These are phyloP conservation scores for Paecilomyces fulvus DNA, from an alignment of 2,329 filamentous ascomycete genomes.

Conservation along the genomic window DNA sequence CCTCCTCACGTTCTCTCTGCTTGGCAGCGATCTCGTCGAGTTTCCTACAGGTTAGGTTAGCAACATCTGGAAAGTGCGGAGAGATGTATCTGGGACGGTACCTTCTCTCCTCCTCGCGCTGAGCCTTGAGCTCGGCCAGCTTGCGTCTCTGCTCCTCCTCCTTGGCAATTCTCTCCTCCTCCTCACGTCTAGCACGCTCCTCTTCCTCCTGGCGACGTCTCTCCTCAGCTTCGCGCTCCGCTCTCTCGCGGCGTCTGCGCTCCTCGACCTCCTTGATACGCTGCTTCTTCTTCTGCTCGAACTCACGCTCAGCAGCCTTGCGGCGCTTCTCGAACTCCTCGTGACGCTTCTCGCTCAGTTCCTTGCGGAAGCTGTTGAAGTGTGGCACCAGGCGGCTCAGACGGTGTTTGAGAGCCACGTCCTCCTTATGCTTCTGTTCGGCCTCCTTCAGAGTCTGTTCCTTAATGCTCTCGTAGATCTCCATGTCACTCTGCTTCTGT, in stretches of 20 bases:
- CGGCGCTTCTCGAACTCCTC: conserved; percentile 94
- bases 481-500: conserved; percentile 70
- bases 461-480: conserved; percentile 72
- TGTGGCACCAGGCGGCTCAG: conserved; percentile 73
- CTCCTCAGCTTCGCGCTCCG: conserved; percentile 78
- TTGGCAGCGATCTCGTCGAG: conserved; percentile 53
- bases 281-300: conserved; percentile 81
- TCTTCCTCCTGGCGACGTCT: conserved; percentile 71
- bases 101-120: conserved; percentile 51
- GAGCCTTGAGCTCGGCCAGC: conserved; percentile 61
- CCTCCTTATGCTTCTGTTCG: conserved; percentile 82
- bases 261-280: conserved; percentile 86
- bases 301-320: conserved; percentile 81
- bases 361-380: conserved; percentile 76
- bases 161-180: conserved; percentile 70
- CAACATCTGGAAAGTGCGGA: neutral
- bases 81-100: conserved; percentile 28
- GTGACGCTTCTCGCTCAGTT: conserved; percentile 76
- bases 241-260: conserved; percentile 70
- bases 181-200: conserved; percentile 70
- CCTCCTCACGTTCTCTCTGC: conserved; percentile 78
- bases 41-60: conserved; percentile 42
- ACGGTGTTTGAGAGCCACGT: conserved; percentile 87
- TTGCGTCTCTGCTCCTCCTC: conserved; percentile 73
- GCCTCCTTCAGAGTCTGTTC: conserved; percentile 69